Evolutionary conservation across 2,329 filamentous ascomycete genomes (phyloP), one percentile per base, ranked within the genome.

Genomic region (Aspergillus niger): DNA sequence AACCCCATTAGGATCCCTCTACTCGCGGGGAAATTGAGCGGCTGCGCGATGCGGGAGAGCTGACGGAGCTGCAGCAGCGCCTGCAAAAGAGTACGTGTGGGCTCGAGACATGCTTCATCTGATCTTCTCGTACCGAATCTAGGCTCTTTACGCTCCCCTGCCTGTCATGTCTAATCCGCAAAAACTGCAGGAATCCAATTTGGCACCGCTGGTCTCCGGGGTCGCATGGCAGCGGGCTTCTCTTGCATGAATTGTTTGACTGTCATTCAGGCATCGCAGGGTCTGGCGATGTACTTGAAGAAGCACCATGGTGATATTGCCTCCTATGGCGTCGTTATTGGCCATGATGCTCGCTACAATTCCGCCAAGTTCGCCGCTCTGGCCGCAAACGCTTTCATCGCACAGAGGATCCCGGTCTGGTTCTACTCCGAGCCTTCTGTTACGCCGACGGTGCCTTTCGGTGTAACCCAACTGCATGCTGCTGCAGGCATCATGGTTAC

Each of bases 191-290:
- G 78, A 26, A 87, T 88, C 61, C 80, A 85, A 48, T 88, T 88
- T 65, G 86, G 86, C 24, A 88, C 85, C 5, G 84, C 85, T 41
- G 86, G 86, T 44, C 77, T 89, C 8, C 80, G 86, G 49, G 85
- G 85, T n/a, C 80, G 81, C 39, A 89, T 89, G 86, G 82, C 86
- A 66, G 86, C 86, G 48, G 86, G 86, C 5, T 89, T 88, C 70
- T 81, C 86, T 2, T 83, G 81, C 65, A 84, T 86, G 79, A 86
- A 86, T 71, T 80, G 78, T 15, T 72, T 86, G 57, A 86, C 83
- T 0, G 82, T 86, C 61, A 85, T 86, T 58, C 83, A 88, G 74
- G 85, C 86, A 43, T 87, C 86, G 0, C 86, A 88, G 71, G 86
- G 86, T n/a, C 76, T 89, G 30, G 86, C 86, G 48, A 82, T 82